Percentiles rank a stretch among this genome's conserved stretches.
Evolutionary conservation across 2,329 filamentous ascomycete genomes (phyloP).

Genomic region (Fusarium protoensiforme): DNA sequence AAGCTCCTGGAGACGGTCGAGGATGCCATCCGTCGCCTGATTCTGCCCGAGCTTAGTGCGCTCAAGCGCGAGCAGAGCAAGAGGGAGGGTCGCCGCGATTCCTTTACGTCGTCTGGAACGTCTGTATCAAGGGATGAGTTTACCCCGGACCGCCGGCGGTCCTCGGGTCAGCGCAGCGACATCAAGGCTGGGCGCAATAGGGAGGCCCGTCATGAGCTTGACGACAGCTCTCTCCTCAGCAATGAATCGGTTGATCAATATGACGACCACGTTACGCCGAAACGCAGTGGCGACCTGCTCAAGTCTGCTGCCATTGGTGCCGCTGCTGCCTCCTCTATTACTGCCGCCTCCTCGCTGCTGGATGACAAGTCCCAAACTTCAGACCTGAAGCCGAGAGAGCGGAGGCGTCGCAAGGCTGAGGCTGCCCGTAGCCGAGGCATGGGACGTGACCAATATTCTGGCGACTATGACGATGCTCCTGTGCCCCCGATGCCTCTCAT

Average conservation of each 20-base stretch:
- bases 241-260: constrained; percentile 56
- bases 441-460: constrained; percentile 57
- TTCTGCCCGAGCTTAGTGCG: constrained; percentile 90
- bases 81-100: constrained; percentile 76
- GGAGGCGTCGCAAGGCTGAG: constrained; percentile 64
- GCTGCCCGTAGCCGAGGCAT: constrained; percentile 57
- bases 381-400: constrained; percentile 62
- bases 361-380: constrained; percentile 57
- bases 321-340: constrained; percentile 51
- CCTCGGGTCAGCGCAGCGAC: constrained; percentile 65
- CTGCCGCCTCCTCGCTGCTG: constrained; percentile 46
- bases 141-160: constrained; percentile 70
- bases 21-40: constrained; percentile 89
- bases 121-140: constrained; percentile 65
- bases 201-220: constrained; percentile 66
- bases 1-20: constrained; percentile 92
- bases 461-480: constrained; percentile 67
- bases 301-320: constrained; percentile 59
- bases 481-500: constrained; percentile 85
- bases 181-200: constrained; percentile 60
- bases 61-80: constrained; percentile 91
- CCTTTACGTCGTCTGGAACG: constrained; percentile 67
- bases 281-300: constrained; percentile 56
- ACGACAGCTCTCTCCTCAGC: constrained; percentile 60
- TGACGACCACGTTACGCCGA: constrained; percentile 58